Evolutionary conservation across 2,329 filamentous ascomycete species (phyloP), one percentile per base, ranked within the genome.

Genomic region (Epichloe sp.): DNA sequence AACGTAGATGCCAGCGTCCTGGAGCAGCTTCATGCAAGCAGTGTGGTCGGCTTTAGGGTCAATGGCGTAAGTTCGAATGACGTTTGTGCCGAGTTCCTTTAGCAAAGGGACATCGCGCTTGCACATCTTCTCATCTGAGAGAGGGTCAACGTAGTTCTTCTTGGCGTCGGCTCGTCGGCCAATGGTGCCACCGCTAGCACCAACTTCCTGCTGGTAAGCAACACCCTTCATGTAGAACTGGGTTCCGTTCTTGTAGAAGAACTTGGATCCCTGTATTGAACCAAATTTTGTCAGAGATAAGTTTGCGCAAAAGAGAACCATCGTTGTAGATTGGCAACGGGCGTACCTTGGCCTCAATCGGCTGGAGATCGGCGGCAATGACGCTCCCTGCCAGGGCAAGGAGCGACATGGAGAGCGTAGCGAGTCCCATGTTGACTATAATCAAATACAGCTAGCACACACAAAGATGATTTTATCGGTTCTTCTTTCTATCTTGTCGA

Each of bases 21-120:
- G 77, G 47, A 98, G 79, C 57, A 88, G 68, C 59, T 77, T 74
- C 90, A 98, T 96, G 74, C 93, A 97, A 48, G 75, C 77, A 50
- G 77, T 75, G 73, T 98, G 93, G 71, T 94, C 76, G 58, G 76
- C 68, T 15, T 75, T 79, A 23, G 91, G 87, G 72, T 97, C 80
- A 62, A 97, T 81, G 61, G 91, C 89, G 68, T 98, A 98, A 52
- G 93, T 90, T 69, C 93, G 91, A 68, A 98, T 91, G 61, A 83
- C 82, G 73, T 98, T 98, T 70, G 89, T 95, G 56, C 82, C 77
- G 55, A 96, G 79, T 67, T 88, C 73, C 65, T 78, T 67, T 58
- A 98, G 77, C 61, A 86, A 80, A 45, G 88, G 88, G 47, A 98
- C 79, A 66, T 98, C 93, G 61, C 91, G 87, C 67, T 79, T 78